These are phyloP conservation scores for Glaciozyma antarctica DNA, from an alignment of 768 basidiomycete genomes.

Conservation along the genomic window DNA sequence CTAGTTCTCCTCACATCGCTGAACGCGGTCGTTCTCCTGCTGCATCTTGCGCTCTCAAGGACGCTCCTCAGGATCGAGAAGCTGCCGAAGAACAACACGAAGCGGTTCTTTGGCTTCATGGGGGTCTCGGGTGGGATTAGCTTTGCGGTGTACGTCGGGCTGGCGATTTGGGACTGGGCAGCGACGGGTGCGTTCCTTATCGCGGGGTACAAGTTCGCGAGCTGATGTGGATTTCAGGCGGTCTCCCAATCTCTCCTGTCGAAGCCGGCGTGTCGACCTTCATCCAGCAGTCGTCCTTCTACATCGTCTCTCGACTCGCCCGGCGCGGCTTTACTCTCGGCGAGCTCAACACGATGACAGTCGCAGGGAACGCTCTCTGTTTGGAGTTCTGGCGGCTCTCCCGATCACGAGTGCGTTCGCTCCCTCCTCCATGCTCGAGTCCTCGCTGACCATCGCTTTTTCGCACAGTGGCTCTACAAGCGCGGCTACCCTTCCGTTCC, in stretches of 20 bases:
- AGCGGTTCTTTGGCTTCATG: conserved; percentile 34
- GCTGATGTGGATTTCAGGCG: background rate
- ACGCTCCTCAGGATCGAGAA: conserved; percentile 32
- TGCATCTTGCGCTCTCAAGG: conserved; percentile 30
- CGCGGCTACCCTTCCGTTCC: conserved; percentile 70
- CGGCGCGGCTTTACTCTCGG: conserved; percentile 93
- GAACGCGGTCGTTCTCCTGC: conserved; percentile 29
- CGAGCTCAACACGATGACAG: conserved; percentile 78
- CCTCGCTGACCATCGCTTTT: background rate
- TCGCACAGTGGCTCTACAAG: conserved; percentile 30
- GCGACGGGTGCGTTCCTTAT: background rate
- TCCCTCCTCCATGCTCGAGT: background rate
- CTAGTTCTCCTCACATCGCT: conserved; percentile 33
- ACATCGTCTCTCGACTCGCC: conserved; percentile 76
- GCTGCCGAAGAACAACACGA: conserved; percentile 33
- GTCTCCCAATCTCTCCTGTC: conserved; percentile 28
- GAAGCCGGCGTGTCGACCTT: conserved; percentile 42
- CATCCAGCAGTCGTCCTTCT: conserved; percentile 86
- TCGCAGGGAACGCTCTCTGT: conserved; percentile 74
- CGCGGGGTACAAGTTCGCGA: background rate
- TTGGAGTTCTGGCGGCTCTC: conserved; percentile 82
- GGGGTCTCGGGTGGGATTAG: conserved; percentile 23
- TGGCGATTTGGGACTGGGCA: background rate
- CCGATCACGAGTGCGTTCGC: conserved; percentile 57
- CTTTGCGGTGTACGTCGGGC: conserved; percentile 5